phyloP scores from a whole-genome alignment of 768 basidiomycete species.

The Kwoniella newhampshirensis region DNA sequence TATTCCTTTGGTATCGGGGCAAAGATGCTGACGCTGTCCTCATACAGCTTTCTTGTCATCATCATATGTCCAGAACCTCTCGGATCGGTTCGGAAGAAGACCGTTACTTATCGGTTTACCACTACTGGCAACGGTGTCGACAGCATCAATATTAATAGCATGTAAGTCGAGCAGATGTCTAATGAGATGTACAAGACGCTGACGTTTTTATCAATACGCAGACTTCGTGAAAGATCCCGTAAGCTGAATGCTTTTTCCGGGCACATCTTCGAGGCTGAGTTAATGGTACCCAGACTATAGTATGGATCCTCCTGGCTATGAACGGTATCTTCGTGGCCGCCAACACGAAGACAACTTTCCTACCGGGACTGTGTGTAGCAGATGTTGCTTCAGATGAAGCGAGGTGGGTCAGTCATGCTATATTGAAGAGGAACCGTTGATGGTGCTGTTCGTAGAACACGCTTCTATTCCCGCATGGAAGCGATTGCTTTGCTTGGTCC shows the following conservation, averaged over 20 bases:
- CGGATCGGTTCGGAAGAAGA: slow-evolving; percentile 38
- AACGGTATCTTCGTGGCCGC: slow-evolving; percentile 44
- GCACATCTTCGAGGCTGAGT: too few relatives aligned
- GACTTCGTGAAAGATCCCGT: slow-evolving; percentile 13
- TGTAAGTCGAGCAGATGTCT: slow-evolving; percentile 23
- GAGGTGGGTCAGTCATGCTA: slow-evolving; percentile 22
- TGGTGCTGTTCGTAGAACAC: slow-evolving; percentile 4
- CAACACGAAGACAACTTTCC: slow-evolving; percentile 42
- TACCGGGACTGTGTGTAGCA: slow-evolving; percentile 39
- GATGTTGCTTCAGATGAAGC: slow-evolving; percentile 37
- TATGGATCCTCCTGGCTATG: slow-evolving; percentile 35
- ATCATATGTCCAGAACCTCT: slow-evolving; percentile 37
- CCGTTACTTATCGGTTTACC: slow-evolving; percentile 40
- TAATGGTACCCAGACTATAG: slow-evolving; percentile 21
- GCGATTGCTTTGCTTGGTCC: slow-evolving; percentile 43
- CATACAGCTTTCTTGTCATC: slow-evolving; percentile 40
- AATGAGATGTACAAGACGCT: background rate
- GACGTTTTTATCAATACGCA: background rate
- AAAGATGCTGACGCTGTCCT: background rate
- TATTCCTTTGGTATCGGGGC: background rate
- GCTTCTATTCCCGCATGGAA: slow-evolving; percentile 44
- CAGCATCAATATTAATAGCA: slow-evolving; percentile 34
- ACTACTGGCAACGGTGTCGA: slow-evolving; percentile 38
- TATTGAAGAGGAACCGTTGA: background rate
- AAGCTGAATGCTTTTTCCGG: too few relatives aligned